Percentiles rank a stretch among this genome's conserved stretches.
Evolutionary conservation across 192 early-diverging fungal genomes (phyloP).

Genomic region (Mycoemilia scoparia): DNA sequence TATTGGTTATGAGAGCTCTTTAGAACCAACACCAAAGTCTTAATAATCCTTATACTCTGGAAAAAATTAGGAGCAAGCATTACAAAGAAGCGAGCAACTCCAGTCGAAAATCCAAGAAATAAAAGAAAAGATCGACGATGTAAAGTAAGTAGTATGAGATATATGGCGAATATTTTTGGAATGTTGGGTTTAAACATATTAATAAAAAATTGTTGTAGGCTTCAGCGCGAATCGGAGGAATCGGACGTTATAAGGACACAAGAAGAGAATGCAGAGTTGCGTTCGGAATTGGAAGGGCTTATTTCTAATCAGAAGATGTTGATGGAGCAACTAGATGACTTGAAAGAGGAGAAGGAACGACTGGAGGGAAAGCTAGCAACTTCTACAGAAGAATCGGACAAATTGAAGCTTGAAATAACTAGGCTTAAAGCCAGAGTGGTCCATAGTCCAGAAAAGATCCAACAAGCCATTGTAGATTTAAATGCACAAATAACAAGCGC

Average conservation of each 20-base stretch:
- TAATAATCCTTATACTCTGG: too few species aligned
- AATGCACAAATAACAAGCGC: constrained; percentile 20
- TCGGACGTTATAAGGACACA: constrained; percentile 28
- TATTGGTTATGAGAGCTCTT: background rate
- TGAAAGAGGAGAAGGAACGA: constrained; percentile 33
- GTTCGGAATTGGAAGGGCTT: constrained; percentile 37
- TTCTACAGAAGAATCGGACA: constrained; percentile 26
- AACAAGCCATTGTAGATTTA: constrained; percentile 47
- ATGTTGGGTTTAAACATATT: constrained; percentile 2
- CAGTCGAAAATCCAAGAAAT: constrained; percentile 37
- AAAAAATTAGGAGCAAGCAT: too few species aligned
- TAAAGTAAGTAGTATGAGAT: constrained; percentile 6
- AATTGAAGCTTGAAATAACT: constrained; percentile 26
- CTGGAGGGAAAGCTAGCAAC: constrained; percentile 33
- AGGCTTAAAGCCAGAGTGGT: constrained; percentile 43
- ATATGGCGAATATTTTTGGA: background rate
- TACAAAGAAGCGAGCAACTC: constrained; percentile 16
- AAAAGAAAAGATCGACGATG: constrained; percentile 30
- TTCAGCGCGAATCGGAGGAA: constrained; percentile 33
- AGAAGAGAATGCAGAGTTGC: constrained; percentile 29
- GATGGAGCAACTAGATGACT: constrained; percentile 13
- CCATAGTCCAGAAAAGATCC: constrained; percentile 55
- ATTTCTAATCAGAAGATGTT: constrained; percentile 21
- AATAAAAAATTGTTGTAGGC: constrained; percentile 7
- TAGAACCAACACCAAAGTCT: too few species aligned